Conservation (phyloP, 2,329 filamentous ascomycete species). For the Sphaerulina musiva region DNA sequence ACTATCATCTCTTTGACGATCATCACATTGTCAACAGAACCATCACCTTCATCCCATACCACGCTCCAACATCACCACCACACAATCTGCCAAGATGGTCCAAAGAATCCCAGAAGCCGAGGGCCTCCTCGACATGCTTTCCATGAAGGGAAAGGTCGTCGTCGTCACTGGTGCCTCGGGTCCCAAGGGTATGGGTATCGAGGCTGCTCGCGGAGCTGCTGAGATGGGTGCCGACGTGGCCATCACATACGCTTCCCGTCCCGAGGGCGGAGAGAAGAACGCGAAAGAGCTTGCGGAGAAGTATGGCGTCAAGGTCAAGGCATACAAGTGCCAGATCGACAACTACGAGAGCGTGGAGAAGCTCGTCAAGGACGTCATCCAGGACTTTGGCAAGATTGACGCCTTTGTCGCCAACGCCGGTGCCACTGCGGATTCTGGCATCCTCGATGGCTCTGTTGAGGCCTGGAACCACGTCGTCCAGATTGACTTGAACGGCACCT, state of each 20-base stretch:
- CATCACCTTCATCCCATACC: neutral
- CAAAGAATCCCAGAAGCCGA: conserved; percentile 51
- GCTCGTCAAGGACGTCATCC: conserved; percentile 54
- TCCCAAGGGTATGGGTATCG: conserved; percentile 61
- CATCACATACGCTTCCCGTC: conserved; percentile 60
- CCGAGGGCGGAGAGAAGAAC: conserved; percentile 59
- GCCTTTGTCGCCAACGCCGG: conserved; percentile 65
- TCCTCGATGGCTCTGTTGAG: conserved; percentile 62
- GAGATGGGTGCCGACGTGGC: conserved; percentile 59
- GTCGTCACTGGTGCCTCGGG: conserved; percentile 51
- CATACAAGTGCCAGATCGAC: conserved; percentile 59
- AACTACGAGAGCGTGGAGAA: conserved; percentile 51
- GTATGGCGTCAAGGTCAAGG: conserved; percentile 60
- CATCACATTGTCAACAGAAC: neutral
- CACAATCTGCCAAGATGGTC: conserved; percentile 41
- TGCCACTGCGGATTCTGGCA: conserved; percentile 60
- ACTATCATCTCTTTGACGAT: too few relatives aligned
- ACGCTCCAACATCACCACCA: neutral
- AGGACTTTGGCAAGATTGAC: conserved; percentile 65
- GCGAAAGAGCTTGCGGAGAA: conserved; percentile 53
- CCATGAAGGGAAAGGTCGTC: conserved; percentile 50
- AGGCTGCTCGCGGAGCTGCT: conserved; percentile 58
- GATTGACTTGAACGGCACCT: conserved; percentile 78
- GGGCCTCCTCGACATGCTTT: conserved; percentile 52
- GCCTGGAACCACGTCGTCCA: conserved; percentile 73